phyloP scores from a whole-genome alignment of 2,329 filamentous ascomycete genomes.

The Aspergillus sp. region DNA sequence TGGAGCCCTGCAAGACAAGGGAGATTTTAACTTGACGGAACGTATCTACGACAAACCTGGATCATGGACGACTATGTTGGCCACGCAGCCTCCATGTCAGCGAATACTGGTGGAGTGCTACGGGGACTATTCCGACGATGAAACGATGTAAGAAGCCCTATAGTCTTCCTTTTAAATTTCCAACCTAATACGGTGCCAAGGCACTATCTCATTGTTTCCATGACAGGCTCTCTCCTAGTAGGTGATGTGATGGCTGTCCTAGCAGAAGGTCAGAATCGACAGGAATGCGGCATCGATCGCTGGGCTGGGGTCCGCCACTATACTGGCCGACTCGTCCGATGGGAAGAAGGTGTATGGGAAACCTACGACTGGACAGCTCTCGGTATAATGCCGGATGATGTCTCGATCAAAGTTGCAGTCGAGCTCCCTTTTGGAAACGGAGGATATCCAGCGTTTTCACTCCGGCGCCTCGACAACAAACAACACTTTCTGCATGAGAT shows the following conservation, averaged over 20 bases:
- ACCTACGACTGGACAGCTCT: neutral
- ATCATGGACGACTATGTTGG: slow-evolving; percentile 7
- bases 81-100: slow-evolving; percentile 9
- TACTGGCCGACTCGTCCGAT: slow-evolving; percentile 1
- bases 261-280: slow-evolving; percentile 8
- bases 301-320: neutral
- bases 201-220: slow-evolving; percentile 2
- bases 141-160: neutral
- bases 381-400: slow-evolving; percentile 1
- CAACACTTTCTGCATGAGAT: slow-evolving; percentile 5
- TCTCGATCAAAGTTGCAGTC: slow-evolving; percentile 4
- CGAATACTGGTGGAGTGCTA: slow-evolving; percentile 1
- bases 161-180: neutral
- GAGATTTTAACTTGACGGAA: slow-evolving; percentile 1
- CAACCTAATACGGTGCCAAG: neutral
- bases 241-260: slow-evolving; percentile 6
- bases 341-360: neutral
- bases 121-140: neutral
- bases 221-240: slow-evolving; percentile 1
- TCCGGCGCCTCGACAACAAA: slow-evolving; percentile 2
- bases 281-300: slow-evolving; percentile 4
- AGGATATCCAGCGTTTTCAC: slow-evolving; percentile 4
- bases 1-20: neutral
- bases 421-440: slow-evolving; percentile 3
- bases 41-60: slow-evolving; percentile 3